A percentile compares a stretch with the other conserved stretches of the same genome.
These are phyloP conservation scores for Conidiobolus incongruus DNA, from an alignment of 371 early-diverging fungal species.

Conservation along the genomic window DNA sequence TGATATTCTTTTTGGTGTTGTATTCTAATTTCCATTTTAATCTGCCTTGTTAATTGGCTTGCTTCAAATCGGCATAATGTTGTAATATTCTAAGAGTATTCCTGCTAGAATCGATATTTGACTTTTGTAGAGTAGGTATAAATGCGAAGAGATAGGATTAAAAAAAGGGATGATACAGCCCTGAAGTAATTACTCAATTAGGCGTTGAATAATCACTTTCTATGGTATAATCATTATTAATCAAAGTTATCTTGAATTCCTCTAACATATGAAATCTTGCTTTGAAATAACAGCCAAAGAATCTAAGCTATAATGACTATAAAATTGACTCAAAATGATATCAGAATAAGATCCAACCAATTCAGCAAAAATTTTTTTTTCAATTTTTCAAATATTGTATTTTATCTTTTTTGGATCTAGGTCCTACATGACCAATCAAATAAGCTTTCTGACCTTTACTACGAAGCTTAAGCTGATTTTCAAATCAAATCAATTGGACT, in stretches of 20 bases:
- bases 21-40: slow-evolving; percentile 19
- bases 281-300: slow-evolving; percentile 4
- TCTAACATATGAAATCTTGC: background rate
- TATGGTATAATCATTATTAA: slow-evolving; percentile 2
- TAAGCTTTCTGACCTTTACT: slow-evolving; percentile 7
- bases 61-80: slow-evolving; percentile 19
- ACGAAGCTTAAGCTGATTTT: background rate
- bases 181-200: slow-evolving; percentile 12
- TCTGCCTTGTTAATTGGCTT: slow-evolving; percentile 12
- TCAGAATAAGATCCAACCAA: slow-evolving; percentile 17
- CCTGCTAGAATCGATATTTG: slow-evolving; percentile 7
- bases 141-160: slow-evolving; percentile 24
- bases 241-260: slow-evolving; percentile 7
- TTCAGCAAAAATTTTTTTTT: slow-evolving; percentile 12
- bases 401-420: slow-evolving; percentile 9
- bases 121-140: slow-evolving; percentile 15
- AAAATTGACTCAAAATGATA: slow-evolving; percentile 19
- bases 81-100: slow-evolving; percentile 19
- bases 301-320: slow-evolving; percentile 12
- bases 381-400: slow-evolving; percentile 12
- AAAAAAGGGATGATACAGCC: slow-evolving; percentile 22
- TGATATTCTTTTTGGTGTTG: slow-evolving; percentile 15
- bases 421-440: slow-evolving; percentile 25
- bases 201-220: background rate
- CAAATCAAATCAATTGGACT: slow-evolving; percentile 10